Percentiles rank a stretch among this genome's conserved stretches.
Conservation (phyloP, 768 basidiomycete species). For the Polyporus arcularius region DNA sequence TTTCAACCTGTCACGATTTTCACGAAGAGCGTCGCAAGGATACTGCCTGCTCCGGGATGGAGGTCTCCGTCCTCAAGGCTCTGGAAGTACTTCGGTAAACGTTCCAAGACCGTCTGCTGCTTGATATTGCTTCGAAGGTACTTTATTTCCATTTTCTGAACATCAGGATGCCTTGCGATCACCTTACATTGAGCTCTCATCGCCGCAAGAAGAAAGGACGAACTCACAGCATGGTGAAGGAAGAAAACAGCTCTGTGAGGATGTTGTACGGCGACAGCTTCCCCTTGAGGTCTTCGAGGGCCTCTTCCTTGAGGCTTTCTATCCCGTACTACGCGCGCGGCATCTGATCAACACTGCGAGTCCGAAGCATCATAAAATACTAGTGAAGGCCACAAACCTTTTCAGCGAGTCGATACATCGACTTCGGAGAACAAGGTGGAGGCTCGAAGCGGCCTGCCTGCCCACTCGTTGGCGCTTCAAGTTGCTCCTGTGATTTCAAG, state of each 20-base stretch:
- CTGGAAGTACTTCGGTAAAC: no score
- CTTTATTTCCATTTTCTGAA: conserved; percentile 10
- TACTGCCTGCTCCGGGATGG: no score
- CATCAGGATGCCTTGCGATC: conserved; percentile 7
- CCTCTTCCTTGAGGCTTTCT: conserved; percentile 12
- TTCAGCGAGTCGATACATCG: conserved; percentile 29
- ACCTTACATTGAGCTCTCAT: no score
- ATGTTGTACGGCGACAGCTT: conserved; percentile 22
- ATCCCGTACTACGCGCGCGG: conserved; percentile 15
- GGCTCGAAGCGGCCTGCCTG: background rate
- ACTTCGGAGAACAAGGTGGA: conserved; percentile 27
- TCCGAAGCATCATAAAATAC: no score
- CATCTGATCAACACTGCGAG: no score
- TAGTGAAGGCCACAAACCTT: conserved; percentile 9
- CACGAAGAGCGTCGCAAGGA: no score
- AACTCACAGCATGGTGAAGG: conserved; percentile 15
- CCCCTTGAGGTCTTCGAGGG: conserved; percentile 9
- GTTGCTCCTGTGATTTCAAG: conserved; percentile 10
- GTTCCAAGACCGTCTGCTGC: no score
- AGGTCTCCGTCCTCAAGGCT: no score
- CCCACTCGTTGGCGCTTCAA: no score
- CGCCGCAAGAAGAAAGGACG: no score
- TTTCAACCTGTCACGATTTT: no score
- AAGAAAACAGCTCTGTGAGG: conserved; percentile 24
- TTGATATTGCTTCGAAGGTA: no score